Base-by-base conservation (phyloP, 441 rosid genomes). In the Gossypium schwendimanii region DNA sequence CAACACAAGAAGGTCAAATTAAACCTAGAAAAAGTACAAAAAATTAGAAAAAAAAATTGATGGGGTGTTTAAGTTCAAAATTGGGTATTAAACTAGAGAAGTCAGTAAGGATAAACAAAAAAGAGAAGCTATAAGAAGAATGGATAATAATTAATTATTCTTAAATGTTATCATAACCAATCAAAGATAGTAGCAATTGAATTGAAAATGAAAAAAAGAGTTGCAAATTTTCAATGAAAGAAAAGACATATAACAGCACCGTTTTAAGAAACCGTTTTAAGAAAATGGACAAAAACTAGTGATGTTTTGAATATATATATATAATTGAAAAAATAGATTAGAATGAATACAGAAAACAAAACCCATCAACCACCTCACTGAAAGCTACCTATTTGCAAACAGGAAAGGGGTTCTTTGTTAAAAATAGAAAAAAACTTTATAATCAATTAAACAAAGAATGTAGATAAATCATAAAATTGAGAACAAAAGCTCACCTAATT, bases 381-480 rank as follows among this genome's bases (percentile, higher is more conserved):
- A 89, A 86, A 89, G 82, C 82, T 81, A 88, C 84, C 69, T 72
- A 74, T 78, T 85, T 81, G 80, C 89, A 79, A 69, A 85, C 76
- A 76, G 2, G 96, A 88, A 84, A 14, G 59, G 28, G 71, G 54
- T 47, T 55, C 73, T 72, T 61, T 68, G 59, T 10, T 76, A 58
- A 77, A 54, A 68, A 52, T 31, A 15, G 23, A 21, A 17, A 0
- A 50, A 8, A 8, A 6, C n/a, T 52, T 52, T 11, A 17, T 15
- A 6, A 52, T 4, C 10, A 52, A 15, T 52, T 52, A 20, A 20
- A 20, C 12, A 54, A 54, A 54, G 1, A 18, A 20, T 20, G 28
- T 54, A 54, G 6, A 4, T 0, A 20, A 10, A 20, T 20, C 14
- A 8, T 0, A 54, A 54, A 20, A 18, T 54, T 20, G 28, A 54